Evolutionary conservation across 345 rosid genomes (phyloP), one percentile per base, ranked within the genome.

Genomic region (Dimocarpus longan): DNA sequence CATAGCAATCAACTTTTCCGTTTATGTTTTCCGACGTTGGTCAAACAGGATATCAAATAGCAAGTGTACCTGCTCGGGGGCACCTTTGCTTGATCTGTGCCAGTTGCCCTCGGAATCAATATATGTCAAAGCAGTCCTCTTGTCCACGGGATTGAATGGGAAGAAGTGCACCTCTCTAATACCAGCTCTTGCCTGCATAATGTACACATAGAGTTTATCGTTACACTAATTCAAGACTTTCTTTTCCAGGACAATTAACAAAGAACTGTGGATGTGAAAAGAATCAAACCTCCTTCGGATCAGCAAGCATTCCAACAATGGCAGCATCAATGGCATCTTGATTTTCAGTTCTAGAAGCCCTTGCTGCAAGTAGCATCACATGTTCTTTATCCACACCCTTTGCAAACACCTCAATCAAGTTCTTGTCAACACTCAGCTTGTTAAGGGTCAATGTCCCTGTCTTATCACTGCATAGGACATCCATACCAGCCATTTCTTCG

Each of bases 401-500:
- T 46, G 81, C 75, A 52, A 87, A 92, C 78, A 92, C 98, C 86
- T 92, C 98, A 67, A 93, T 79, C 76, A 93, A 85, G 83, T 81
- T 91, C 76, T 71, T 89, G 81, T 93, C 98, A 44, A 93, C 91
- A 73, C 89, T 93, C 71, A 93, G 87, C 86, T 91, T 93, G 90
- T 93, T 93, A 0, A 93, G 90, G 5, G 98, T 93, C 66, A 93
- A 79, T 8, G 98, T 92, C 40, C 98, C 98, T 5, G 98, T 93
- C 83, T 92, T 92, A 24, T 93, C 98, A 22, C 98, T 93, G 81
- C 98, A 91, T 12, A 93, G 89, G 76, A 93, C 97, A 80, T 93
- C 97, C 97, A 93, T 93, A 32, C 98, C 97, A 10, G 97, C 98
- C 98, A 92, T 87, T 80, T 93, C 97, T 77, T 93, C 98, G 5